Percentiles rank a stretch among this genome's conserved stretches.
Evolutionary conservation across 2,329 filamentous ascomycete genomes (phyloP).

Genomic region (Aspergillus fumigatus): DNA sequence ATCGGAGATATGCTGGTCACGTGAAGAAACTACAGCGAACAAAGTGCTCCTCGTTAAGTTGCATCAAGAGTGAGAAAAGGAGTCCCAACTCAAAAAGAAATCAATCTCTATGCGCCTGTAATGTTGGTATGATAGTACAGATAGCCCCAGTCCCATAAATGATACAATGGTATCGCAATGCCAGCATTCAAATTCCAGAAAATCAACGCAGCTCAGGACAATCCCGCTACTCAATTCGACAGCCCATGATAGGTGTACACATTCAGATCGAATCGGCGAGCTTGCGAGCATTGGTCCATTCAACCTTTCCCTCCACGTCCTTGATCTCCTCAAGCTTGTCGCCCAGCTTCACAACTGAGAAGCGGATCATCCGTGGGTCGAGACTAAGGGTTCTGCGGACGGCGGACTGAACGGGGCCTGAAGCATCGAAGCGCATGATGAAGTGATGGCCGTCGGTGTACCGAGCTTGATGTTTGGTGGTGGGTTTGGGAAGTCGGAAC

Average conservation of each 20-base stretch:
- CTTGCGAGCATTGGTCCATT: constrained; percentile 44
- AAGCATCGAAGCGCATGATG: constrained; percentile 91
- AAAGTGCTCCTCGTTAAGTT: background rate
- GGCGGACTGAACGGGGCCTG: constrained; percentile 66
- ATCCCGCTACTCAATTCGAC: constrained; percentile 8
- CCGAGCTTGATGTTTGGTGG: constrained; percentile 74
- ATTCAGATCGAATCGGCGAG: constrained; percentile 24
- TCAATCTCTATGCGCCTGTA: constrained; percentile 28
- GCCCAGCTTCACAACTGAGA: constrained; percentile 82
- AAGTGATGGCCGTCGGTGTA: constrained; percentile 93
- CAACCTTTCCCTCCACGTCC: constrained; percentile 51
- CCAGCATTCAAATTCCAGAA: constrained; percentile 3
- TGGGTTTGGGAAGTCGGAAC: constrained; percentile 76
- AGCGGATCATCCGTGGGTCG: constrained; percentile 86
- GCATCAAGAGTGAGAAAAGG: background rate
- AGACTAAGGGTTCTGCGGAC: constrained; percentile 72
- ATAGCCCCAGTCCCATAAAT: constrained; percentile 19
- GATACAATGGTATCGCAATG: constrained; percentile 22
- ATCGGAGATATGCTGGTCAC: background rate
- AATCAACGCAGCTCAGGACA: constrained; percentile 8
- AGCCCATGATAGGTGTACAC: background rate
- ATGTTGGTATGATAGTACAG: constrained; percentile 25
- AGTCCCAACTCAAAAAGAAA: background rate
- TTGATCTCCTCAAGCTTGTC: constrained; percentile 59
- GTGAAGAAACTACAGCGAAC: background rate